Evolutionary conservation across 176 grass and related monocot genomes (phyloP), one percentile per base, ranked within the genome.

Genomic region (Cenchrus fungigraminus): DNA sequence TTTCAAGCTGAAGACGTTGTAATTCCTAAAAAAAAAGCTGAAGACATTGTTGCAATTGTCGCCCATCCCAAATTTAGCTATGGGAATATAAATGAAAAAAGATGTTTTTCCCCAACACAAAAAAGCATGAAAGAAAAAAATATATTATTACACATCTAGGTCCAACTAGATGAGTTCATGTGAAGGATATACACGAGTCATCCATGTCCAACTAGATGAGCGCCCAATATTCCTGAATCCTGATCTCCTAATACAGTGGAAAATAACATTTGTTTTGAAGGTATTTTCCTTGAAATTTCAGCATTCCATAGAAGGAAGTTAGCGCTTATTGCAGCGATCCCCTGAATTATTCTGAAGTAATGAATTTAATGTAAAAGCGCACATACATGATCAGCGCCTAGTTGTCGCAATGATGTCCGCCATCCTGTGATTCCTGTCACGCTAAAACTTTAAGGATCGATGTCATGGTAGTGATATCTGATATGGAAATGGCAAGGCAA

Each of bases 401-500:
- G 28, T 67, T 50, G 62, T 37, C 78, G 8, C 6, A 34, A 79
- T 37, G 15, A 79, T 44, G 32, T 4, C 31, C 49, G 25, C n/a
- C 58, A 61, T 61, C 37, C 37, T 40, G 37, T 40, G 37, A 40
- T 4, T 40, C 37, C 37, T 2, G 61, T 52, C 28, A 50, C 2
- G 25, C 59, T 29, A 9, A 28, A 47, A n/a, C 57, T 62, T 64
- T 17, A 42, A 29, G 7, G 5, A 8, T 53, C 5, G 37, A 15
- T 6, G 4, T 67, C 3, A 32, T 15, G 13, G 6, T 11, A 55
- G 3, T 10, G 49, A 42, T 17, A 8, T 25, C 64, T 10, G 49
- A 42, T 17, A 8, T 25, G 79, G 79, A 56, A 54, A 69, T 56
- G 31, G 25, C 50, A 56, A 81, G 14, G 79, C 51, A 70, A 58